phyloP scores from a whole-genome alignment of 495 filamentous ascomycete species.

The Tetracladium marchalianum region DNA sequence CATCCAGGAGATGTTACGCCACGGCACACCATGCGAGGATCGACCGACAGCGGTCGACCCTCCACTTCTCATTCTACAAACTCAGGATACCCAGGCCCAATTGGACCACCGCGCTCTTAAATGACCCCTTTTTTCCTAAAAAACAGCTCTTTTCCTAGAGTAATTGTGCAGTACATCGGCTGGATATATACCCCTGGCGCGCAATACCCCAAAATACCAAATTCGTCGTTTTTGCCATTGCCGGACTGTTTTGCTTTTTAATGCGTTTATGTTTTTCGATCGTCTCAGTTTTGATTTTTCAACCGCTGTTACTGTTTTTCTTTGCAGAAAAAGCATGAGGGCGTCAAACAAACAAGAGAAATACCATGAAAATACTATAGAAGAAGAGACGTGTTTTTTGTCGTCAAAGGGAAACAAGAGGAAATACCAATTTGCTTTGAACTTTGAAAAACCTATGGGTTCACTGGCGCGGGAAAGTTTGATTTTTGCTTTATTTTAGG shows the following conservation, averaged over 20 bases:
- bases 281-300: not conserved
- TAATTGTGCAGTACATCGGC: constrained; percentile 20
- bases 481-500: not conserved
- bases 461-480: constrained; percentile 13
- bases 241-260: constrained; percentile 4
- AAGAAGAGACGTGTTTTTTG: constrained; percentile 7
- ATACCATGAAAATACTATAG: constrained; percentile 17
- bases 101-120: constrained; percentile 68
- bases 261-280: no score
- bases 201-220: constrained; percentile 21
- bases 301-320: not conserved
- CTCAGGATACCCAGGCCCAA: constrained; percentile 88
- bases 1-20: constrained; percentile 71
- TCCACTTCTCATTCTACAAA: constrained; percentile 86
- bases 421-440: constrained; percentile 24
- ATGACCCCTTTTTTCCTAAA: constrained; percentile 9
- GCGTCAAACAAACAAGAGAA: constrained; percentile 14
- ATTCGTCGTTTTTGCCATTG: not conserved
- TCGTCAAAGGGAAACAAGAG: constrained; percentile 10
- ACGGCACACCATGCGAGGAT: constrained; percentile 68
- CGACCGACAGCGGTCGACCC: constrained; percentile 82
- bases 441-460: constrained; percentile 2
- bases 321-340: constrained; percentile 16
- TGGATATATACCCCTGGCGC: constrained; percentile 25
- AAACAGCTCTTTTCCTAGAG: constrained; percentile 12